Conservation (phyloP, 2,329 filamentous ascomycete species). For the Sporothrix inflata region DNA sequence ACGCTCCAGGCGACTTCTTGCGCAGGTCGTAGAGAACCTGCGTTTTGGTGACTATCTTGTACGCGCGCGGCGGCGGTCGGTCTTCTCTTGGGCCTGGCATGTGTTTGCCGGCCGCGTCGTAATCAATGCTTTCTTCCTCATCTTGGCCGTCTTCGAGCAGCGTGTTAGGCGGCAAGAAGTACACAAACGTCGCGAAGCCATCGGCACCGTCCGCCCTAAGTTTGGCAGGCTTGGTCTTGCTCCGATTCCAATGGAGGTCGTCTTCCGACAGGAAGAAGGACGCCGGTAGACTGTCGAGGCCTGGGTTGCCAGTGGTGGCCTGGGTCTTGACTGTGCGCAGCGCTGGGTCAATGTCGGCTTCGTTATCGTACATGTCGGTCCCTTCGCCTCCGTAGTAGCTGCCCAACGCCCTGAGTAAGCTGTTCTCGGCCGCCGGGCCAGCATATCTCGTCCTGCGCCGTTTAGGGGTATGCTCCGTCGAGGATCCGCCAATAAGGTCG, state of each 20-base stretch:
- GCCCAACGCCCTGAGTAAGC: background rate
- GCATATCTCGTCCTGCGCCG: slow-evolving; percentile 20
- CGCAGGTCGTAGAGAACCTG: slow-evolving; percentile 14
- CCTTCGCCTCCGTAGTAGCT: background rate
- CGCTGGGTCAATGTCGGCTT: slow-evolving; percentile 29
- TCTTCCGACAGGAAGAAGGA: slow-evolving; percentile 27
- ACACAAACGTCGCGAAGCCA: slow-evolving; percentile 1
- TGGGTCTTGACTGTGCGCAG: slow-evolving; percentile 18
- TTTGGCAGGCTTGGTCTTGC: background rate
- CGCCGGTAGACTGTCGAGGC: slow-evolving; percentile 31
- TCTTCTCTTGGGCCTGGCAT: background rate
- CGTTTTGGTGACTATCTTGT: slow-evolving; percentile 21
- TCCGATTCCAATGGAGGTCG: background rate
- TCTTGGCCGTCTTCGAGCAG: slow-evolving; percentile 24
- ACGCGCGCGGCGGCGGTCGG: slow-evolving; percentile 5
- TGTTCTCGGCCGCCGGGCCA: slow-evolving; percentile 31
- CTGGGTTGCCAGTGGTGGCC: slow-evolving; percentile 28
- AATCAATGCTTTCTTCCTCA: background rate
- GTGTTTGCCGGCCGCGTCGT: background rate
- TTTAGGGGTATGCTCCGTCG: slow-evolving; percentile 1
- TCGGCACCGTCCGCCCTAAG: background rate
- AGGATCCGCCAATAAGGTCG: background rate
- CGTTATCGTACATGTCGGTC: background rate
- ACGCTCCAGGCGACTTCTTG: background rate
- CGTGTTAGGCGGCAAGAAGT: slow-evolving; percentile 33